Conservation (phyloP, 2,329 filamentous ascomycete genomes). For the Cryphonectria naterciae region DNA sequence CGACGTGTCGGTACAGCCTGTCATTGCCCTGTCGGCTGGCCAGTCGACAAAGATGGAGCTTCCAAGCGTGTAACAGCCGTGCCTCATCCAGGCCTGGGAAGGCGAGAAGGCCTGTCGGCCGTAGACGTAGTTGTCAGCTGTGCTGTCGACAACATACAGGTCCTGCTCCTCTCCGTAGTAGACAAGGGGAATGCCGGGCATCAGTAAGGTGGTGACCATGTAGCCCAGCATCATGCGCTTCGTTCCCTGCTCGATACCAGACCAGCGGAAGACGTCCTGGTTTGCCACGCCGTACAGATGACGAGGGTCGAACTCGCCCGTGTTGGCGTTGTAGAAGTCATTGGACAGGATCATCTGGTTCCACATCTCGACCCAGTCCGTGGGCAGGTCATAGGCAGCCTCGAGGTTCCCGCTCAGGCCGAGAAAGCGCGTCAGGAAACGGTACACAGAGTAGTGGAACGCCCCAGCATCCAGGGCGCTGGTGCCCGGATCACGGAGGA, state of each 20-base stretch:
- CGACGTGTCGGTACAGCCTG: constrained; percentile 60
- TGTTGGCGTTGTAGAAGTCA: constrained; percentile 63
- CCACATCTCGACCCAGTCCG: constrained; percentile 54
- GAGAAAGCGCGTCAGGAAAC: constrained; percentile 38
- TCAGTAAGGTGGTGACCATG: constrained; percentile 61
- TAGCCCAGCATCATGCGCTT: constrained; percentile 60
- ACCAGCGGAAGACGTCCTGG: constrained; percentile 70
- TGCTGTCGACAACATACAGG: constrained; percentile 65
- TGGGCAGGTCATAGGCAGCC: constrained; percentile 39
- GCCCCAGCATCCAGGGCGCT: constrained; percentile 50
- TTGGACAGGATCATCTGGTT: constrained; percentile 60
- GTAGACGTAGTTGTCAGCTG: constrained; percentile 65
- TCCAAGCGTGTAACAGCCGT: constrained; percentile 63
- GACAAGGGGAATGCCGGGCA: constrained; percentile 59
- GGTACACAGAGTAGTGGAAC: constrained; percentile 45
- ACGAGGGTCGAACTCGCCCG: constrained; percentile 64
- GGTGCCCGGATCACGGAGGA: constrained; percentile 60
- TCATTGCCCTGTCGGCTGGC: constrained; percentile 54
- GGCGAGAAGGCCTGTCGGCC: constrained; percentile 65
- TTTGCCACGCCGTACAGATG: constrained; percentile 69
- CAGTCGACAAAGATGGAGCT: constrained; percentile 59
- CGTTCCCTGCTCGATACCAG: constrained; percentile 59
- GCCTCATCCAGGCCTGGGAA: constrained; percentile 63
- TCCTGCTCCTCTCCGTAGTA: constrained; percentile 66
- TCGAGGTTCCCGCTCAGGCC: constrained; percentile 40